Evolutionary conservation across 495 filamentous ascomycete genomes (phyloP).

Genomic region (Podospora fimiseda): DNA sequence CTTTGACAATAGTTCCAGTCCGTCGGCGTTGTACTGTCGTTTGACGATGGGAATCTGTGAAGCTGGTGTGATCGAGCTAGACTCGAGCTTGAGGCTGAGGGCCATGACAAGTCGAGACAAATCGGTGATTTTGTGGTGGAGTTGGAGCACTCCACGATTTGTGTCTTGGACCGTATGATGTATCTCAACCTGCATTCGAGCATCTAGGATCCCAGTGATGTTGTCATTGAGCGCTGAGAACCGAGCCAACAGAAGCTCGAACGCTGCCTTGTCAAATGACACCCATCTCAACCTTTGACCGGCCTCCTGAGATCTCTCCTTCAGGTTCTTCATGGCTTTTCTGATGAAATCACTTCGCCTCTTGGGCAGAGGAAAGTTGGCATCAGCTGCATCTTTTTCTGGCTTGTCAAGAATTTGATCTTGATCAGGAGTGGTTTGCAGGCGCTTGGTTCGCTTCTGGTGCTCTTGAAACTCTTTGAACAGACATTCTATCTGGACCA

Average conservation of each 20-base stretch:
- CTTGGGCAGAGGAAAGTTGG: constrained; percentile 31
- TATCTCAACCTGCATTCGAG: constrained; percentile 39
- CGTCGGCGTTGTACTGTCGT: constrained; percentile 27
- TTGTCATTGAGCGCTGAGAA: constrained; percentile 39
- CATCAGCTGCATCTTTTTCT: constrained; percentile 31
- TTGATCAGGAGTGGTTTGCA: constrained; percentile 24
- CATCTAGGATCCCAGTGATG: constrained; percentile 41
- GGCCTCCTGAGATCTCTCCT: constrained; percentile 25
- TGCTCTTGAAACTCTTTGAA: constrained; percentile 41
- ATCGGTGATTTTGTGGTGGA: constrained; percentile 37
- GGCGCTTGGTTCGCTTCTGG: constrained; percentile 26
- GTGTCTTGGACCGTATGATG: constrained; percentile 39
- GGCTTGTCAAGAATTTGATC: constrained; percentile 27
- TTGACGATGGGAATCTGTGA: constrained; percentile 25
- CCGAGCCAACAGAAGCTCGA: constrained; percentile 33
- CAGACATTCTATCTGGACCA: constrained; percentile 39
- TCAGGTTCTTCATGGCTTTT: constrained; percentile 34
- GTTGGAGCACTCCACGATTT: constrained; percentile 39
- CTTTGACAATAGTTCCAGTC: constrained; percentile 32
- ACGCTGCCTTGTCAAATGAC: constrained; percentile 38
- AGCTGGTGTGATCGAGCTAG: constrained; percentile 10
- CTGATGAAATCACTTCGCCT: constrained; percentile 33
- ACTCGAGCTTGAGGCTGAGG: constrained; percentile 29
- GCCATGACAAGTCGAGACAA: constrained; percentile 37
- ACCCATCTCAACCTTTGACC: constrained; percentile 32